phyloP scores from a whole-genome alignment of 163 green algal species.

The Chlamydomonas reinhardtii region DNA sequence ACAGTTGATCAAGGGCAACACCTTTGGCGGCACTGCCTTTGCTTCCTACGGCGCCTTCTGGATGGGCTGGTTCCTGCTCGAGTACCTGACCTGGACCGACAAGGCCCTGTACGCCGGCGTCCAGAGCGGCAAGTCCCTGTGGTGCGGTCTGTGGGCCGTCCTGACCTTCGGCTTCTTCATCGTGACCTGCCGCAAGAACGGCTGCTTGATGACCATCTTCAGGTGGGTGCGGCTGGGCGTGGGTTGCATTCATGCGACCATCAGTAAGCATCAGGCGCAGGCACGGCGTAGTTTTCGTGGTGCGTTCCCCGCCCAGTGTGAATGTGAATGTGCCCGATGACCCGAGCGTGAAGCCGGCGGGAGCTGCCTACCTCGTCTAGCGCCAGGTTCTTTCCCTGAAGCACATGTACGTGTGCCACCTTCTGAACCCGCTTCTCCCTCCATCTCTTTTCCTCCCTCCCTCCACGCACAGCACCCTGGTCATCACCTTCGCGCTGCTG shows the following conservation, averaged over 20 bases:
- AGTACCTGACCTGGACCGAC: conserved; percentile 18
- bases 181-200: conserved; percentile 45
- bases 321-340: too few species aligned
- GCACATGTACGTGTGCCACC: too few species aligned
- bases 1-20: background rate
- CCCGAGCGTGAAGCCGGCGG: too few species aligned
- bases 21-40: background rate
- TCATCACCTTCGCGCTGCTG: conserved; percentile 64
- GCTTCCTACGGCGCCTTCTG: background rate
- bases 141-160: conserved; percentile 48
- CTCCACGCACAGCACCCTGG: conserved; percentile 31
- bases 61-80: conserved; percentile 27
- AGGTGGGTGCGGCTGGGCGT: conserved; percentile 7
- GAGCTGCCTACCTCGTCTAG: too few species aligned
- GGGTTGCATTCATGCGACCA: too few species aligned
- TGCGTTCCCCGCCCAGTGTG: too few species aligned
- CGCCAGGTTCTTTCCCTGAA: too few species aligned
- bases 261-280: too few species aligned
- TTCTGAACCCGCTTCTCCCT: too few species aligned
- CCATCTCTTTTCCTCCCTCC: too few species aligned
- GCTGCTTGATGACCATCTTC: conserved; percentile 58
- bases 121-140: conserved; percentile 47
- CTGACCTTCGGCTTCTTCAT: conserved; percentile 51
- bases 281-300: too few species aligned
- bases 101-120: background rate